Conservation (phyloP, 805 yeast species). For the Monosporozyma aquatica region DNA sequence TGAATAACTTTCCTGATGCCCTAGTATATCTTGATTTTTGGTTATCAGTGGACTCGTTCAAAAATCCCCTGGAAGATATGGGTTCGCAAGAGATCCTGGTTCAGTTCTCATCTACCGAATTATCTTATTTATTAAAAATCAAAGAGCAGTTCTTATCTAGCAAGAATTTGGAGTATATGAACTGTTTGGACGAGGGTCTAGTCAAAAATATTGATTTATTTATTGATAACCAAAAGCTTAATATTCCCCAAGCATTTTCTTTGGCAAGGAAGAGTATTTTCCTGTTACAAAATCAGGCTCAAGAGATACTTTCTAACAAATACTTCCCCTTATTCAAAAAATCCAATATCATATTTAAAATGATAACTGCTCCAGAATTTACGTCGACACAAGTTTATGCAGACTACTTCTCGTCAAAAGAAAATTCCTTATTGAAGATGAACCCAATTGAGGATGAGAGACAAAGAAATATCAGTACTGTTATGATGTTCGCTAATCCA, state of each 20-base stretch:
- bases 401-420: slow-evolving; percentile 10
- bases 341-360: slow-evolving; percentile 46
- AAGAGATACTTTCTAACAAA: slow-evolving; percentile 41
- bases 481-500: slow-evolving; percentile 16
- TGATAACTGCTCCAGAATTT: slow-evolving; percentile 39
- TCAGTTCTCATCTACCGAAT: slow-evolving; percentile 14
- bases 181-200: slow-evolving; percentile 13
- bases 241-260: slow-evolving; percentile 11
- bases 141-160: slow-evolving; percentile 11
- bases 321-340: slow-evolving; percentile 52
- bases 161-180: slow-evolving; percentile 17
- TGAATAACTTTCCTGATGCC: slow-evolving; percentile 7
- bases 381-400: slow-evolving; percentile 22
- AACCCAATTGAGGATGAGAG: slow-evolving; percentile 9
- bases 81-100: slow-evolving; percentile 26
- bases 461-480: background rate
- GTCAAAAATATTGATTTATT: slow-evolving; percentile 13
- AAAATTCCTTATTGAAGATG: slow-evolving; percentile 11
- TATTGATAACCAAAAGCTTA: slow-evolving; percentile 2
- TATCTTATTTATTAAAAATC: slow-evolving; percentile 23
- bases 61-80: slow-evolving; percentile 56
- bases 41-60: slow-evolving; percentile 56
- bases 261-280: slow-evolving; percentile 55
- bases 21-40: slow-evolving; percentile 46
- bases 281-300: slow-evolving; percentile 46